Conservation (phyloP, 805 yeast species). For the Nakazawaea ishiwadae region DNA sequence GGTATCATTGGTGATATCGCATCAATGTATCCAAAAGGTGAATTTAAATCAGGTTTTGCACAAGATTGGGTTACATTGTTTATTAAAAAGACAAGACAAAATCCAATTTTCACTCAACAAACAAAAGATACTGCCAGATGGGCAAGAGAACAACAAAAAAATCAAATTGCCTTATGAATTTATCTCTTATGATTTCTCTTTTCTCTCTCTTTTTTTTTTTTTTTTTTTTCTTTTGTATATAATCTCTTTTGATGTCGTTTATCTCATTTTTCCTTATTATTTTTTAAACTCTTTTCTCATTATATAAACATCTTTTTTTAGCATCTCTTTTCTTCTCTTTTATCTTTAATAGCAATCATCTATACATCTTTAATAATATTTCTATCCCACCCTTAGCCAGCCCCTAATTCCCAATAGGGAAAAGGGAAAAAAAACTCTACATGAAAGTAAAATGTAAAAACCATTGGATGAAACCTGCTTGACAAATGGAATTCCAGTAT, state of each 20-base stretch:
- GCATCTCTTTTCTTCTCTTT: background rate
- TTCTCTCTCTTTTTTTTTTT: constrained; percentile 11
- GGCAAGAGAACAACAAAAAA: constrained; percentile 86
- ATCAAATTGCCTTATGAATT: constrained; percentile 4
- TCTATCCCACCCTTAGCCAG: too few species aligned
- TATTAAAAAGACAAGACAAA: constrained; percentile 67
- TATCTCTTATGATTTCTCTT: constrained; percentile 15
- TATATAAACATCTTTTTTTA: background rate
- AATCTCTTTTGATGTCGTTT: too few species aligned
- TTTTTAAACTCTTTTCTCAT: background rate
- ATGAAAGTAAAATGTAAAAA: too few species aligned
- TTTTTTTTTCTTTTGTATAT: background rate
- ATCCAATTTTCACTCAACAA: constrained; percentile 51
- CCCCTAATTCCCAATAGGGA: too few species aligned
- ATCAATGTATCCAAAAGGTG: constrained; percentile 76
- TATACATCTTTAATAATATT: background rate
- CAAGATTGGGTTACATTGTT: constrained; percentile 79
- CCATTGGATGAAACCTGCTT: too few species aligned
- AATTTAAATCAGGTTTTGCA: constrained; percentile 57
- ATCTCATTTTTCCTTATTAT: background rate
- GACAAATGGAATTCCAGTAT: too few species aligned
- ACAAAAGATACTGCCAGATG: constrained; percentile 94
- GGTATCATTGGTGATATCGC: constrained; percentile 94
- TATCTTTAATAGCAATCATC: background rate
- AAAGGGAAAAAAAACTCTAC: too few species aligned